These are phyloP conservation scores for Cryptococcus sp. DNA, from an alignment of 1,284 basidiomycete species.

Conservation along the genomic window DNA sequence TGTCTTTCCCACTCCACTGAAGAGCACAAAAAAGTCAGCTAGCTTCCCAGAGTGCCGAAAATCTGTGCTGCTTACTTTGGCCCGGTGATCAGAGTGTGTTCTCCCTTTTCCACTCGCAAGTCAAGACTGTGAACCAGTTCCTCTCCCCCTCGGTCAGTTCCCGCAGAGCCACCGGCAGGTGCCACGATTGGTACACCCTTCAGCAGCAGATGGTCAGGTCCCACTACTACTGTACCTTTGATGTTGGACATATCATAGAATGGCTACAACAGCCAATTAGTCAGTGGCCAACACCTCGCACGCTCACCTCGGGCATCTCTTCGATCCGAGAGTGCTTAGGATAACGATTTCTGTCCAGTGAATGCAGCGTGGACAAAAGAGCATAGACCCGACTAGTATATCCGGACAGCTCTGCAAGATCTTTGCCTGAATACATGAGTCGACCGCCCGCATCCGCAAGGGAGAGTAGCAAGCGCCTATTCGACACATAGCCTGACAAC, in stretches of 20 bases:
- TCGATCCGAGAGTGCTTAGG: constrained; percentile 35
- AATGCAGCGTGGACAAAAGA: constrained; percentile 81
- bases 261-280: constrained; percentile 38
- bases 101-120: constrained; percentile 70
- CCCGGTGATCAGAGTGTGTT: constrained; percentile 93
- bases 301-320: constrained; percentile 3
- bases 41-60: constrained; percentile 4
- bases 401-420: constrained; percentile 88
- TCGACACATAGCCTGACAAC: constrained; percentile 83
- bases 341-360: constrained; percentile 57
- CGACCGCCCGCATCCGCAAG: constrained; percentile 93
- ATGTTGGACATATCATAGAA: constrained; percentile 57
- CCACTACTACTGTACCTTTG: constrained; percentile 51
- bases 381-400: constrained; percentile 88
- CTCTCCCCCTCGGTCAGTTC: constrained; percentile 59
- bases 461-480: constrained; percentile 85
- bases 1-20: constrained; percentile 89
- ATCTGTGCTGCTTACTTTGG: constrained; percentile 55
- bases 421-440: constrained; percentile 63
- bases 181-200: constrained; percentile 74
- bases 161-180: constrained; percentile 59
- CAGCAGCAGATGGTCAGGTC: constrained; percentile 59
- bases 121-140: constrained; percentile 73
- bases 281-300: not conserved
- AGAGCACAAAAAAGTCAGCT: constrained; percentile 1